These are phyloP conservation scores for Rostrohypoxylon terebratum DNA, from an alignment of 495 filamentous ascomycete genomes.

Conservation along the genomic window DNA sequence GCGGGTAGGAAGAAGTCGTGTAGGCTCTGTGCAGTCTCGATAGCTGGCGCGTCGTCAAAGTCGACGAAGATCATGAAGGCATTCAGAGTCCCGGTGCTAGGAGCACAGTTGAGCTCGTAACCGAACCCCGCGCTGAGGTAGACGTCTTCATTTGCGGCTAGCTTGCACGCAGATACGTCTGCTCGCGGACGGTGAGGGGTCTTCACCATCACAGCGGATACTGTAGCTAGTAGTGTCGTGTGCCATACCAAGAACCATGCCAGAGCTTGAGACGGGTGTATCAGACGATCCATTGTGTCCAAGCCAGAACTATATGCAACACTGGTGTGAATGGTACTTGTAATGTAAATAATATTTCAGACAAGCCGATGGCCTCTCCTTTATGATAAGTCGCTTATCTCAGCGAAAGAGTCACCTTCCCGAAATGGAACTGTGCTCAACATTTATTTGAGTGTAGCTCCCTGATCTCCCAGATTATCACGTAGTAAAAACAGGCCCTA, in stretches of 20 bases:
- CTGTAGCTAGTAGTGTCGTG: neutral
- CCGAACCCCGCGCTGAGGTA: constrained; percentile 48
- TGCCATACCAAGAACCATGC: neutral
- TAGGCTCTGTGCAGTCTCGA: constrained; percentile 43
- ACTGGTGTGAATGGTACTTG: too few species aligned
- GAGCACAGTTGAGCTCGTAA: constrained; percentile 48
- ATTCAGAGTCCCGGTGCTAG: constrained; percentile 46
- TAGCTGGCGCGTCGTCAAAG: constrained; percentile 41
- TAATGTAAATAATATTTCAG: neutral
- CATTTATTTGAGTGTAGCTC: neutral
- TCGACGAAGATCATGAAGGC: constrained; percentile 54
- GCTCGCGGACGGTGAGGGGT: constrained; percentile 13
- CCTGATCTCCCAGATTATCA: too few species aligned
- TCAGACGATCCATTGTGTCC: neutral
- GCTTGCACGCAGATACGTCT: constrained; percentile 43
- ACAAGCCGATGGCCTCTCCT: neutral
- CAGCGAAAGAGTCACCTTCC: constrained; percentile 22
- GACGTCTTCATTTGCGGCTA: constrained; percentile 37
- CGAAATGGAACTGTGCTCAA: constrained; percentile 7
- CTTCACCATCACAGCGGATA: neutral
- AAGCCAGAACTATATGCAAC: neutral
- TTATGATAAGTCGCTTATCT: neutral
- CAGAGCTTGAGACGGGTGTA: neutral
- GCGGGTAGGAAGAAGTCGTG: constrained; percentile 49
- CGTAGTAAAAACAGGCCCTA: constrained; percentile 1